A percentile compares a stretch with the other conserved stretches of the same genome.
phyloP scores from a whole-genome alignment of 768 basidiomycete genomes.

The Tylopilus cervinicoccineus region DNA sequence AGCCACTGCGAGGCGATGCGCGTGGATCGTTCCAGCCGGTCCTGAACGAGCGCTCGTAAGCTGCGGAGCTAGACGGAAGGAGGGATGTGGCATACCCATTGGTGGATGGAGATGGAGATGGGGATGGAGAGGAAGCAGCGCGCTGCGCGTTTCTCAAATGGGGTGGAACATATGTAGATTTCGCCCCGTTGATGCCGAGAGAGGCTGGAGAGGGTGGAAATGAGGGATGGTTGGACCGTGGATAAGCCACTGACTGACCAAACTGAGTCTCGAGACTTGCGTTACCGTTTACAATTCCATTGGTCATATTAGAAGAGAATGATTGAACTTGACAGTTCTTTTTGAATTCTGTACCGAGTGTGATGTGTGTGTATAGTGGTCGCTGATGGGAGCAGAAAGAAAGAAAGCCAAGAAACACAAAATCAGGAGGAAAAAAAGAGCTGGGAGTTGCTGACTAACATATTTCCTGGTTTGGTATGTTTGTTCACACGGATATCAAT shows the following conservation, averaged over 20 bases:
- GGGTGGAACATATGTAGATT: constrained; percentile 85
- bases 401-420: constrained; percentile 18
- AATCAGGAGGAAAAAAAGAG: constrained; percentile 23
- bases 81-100: constrained; percentile 48
- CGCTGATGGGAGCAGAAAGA: constrained; percentile 25
- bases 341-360: constrained; percentile 22
- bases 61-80: constrained; percentile 13
- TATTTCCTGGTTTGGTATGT: not conserved
- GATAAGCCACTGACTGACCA: constrained; percentile 38
- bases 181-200: constrained; percentile 65
- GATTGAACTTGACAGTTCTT: constrained; percentile 28
- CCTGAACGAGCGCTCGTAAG: constrained; percentile 34
- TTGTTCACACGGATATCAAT: constrained; percentile 11
- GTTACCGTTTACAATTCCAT: constrained; percentile 83
- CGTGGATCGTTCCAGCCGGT: constrained; percentile 76
- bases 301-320: constrained; percentile 69
- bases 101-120: constrained; percentile 23
- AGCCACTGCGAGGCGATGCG: constrained; percentile 56
- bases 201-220: constrained; percentile 44
- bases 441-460: constrained; percentile 28
- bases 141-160: constrained; percentile 84
- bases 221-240: not conserved
- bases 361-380: constrained; percentile 23
- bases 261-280: constrained; percentile 73
- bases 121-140: constrained; percentile 58